These are phyloP conservation scores for Hyphopichia wangnamkhiaoensis DNA, from an alignment of 1,139 yeast genomes.

Conservation along the genomic window DNA sequence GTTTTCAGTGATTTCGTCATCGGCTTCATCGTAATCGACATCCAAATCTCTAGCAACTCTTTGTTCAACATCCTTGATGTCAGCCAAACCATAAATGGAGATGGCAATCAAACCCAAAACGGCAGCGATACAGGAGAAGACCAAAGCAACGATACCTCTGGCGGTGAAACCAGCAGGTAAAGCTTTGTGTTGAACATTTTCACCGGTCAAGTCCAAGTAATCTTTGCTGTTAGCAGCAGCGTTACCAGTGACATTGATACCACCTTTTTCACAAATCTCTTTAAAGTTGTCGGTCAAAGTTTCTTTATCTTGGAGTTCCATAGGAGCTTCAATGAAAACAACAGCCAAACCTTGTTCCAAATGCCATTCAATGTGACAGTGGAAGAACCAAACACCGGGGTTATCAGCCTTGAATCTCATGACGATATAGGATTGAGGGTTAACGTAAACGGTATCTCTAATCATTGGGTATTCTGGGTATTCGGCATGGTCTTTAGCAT, in stretches of 20 bases:
- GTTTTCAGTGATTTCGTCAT: conserved; percentile 7
- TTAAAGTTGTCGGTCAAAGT: conserved; percentile 48
- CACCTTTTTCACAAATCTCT: conserved; percentile 46
- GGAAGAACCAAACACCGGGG: conserved; percentile 94
- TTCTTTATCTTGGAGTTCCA: conserved; percentile 41
- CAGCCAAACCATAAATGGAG: conserved; percentile 64
- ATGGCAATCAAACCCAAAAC: conserved; percentile 58
- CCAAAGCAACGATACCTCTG: conserved; percentile 66
- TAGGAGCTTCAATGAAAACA: conserved; percentile 73
- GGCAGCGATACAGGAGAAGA: conserved; percentile 58
- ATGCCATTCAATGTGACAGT: conserved; percentile 95
- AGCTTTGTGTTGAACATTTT: conserved; percentile 53
- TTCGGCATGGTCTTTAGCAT: conserved; percentile 46
- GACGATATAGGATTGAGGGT: conserved; percentile 66
- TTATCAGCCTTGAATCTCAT: conserved; percentile 73
- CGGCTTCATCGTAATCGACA: conserved; percentile 35
- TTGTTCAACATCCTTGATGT: conserved; percentile 59
- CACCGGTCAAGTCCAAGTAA: conserved; percentile 58
- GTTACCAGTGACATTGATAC: conserved; percentile 54
- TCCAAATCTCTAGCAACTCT: conserved; percentile 62
- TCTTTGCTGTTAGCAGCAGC: conserved; percentile 65
- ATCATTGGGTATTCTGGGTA: conserved; percentile 64
- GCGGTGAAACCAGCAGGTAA: conserved; percentile 70
- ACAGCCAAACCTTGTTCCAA: conserved; percentile 83
- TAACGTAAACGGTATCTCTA: conserved; percentile 67